These are phyloP conservation scores for Haplographium delicatum DNA, from an alignment of 495 filamentous ascomycete species.

Conservation along the genomic window DNA sequence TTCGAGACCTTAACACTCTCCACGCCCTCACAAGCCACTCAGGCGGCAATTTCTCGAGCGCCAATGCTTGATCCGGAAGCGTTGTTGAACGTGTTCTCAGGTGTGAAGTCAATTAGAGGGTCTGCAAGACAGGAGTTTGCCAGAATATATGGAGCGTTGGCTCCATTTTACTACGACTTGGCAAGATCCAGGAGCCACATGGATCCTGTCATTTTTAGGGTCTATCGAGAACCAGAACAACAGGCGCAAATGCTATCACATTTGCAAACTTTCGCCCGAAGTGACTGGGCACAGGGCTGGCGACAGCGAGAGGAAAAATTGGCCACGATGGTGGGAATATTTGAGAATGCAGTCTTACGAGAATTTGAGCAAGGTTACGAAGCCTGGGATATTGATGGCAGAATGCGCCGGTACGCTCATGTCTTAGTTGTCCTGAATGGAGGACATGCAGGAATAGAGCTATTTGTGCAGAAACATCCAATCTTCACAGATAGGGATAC, in stretches of 20 bases:
- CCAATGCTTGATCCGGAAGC: constrained; percentile 49
- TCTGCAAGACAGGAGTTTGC: constrained; percentile 86
- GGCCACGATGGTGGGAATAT: constrained; percentile 68
- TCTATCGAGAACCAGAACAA: constrained; percentile 78
- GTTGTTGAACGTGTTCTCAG: constrained; percentile 60
- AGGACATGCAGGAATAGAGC: constrained; percentile 67
- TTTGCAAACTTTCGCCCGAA: constrained; percentile 67
- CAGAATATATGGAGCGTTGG: constrained; percentile 80
- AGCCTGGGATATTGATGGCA: constrained; percentile 80
- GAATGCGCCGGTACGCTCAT: constrained; percentile 83
- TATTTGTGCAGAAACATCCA: constrained; percentile 84
- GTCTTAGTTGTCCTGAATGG: constrained; percentile 81
- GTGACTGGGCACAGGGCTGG: constrained; percentile 75
- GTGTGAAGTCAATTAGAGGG: constrained; percentile 73
- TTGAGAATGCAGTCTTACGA: constrained; percentile 82
- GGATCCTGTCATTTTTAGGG: constrained; percentile 77
- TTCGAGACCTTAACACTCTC: constrained; percentile 36
- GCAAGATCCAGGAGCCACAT: constrained; percentile 64
- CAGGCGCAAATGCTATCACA: constrained; percentile 87
- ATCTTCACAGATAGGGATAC: constrained; percentile 67
- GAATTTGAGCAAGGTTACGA: constrained; percentile 93
- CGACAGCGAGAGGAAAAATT: constrained; percentile 62
- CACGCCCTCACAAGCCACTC: constrained; percentile 2
- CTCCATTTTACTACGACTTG: constrained; percentile 84
- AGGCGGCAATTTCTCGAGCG: constrained; percentile 6